Base-by-base conservation (phyloP, 140 eudicot genomes). In the Flaveria floridana region DNA sequence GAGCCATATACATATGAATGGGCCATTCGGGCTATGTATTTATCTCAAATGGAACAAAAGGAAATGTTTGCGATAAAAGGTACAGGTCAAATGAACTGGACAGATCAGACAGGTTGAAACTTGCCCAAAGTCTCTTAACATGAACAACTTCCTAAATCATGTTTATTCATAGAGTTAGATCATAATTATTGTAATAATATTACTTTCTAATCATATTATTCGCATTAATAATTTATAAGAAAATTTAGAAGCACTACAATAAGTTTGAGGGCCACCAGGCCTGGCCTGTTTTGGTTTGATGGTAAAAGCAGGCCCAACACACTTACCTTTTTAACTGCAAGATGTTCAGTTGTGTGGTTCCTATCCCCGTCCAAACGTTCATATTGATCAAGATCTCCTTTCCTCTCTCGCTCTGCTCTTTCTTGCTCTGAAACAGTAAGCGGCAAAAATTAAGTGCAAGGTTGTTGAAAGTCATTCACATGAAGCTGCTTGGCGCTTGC, bases 331-430 rank as follows among this genome's bases (percentile, higher is more conserved):
- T 94, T 94, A 39, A 94, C 97, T 66, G 99, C 99, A 62, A 94
- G 91, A 48, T 78, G 84, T 85, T 79, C 87, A 79, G 76, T 84
- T 68, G 92, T 90, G 44, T 82, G 91, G 79, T 94, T 94, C 78
- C 97, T 90, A 78, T 94, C 92, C 59, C 99, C 99, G 76, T 87
- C 97, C 83, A 94, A 65, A 76, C 97, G 93, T 66, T 94, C 99
- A 84, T 82, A 94, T 41, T 82, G 99, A 84, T 94, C 99, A 64
- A 94, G 96, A 84, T 94, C 99, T 76, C 97, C 99, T 87, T 94
- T 94, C 75, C 99, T 90, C 86, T 91, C 97, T 73, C 99, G 84
- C 79, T 91, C 96, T 74, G 85, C 90, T 77, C 99, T 90, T 82
- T 94, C 99, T 44, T 89, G 86, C 84, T 82, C 99, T 91, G 80